phyloP scores from a whole-genome alignment of 73 alveolate species.

The Durusdinium trenchii region DNA sequence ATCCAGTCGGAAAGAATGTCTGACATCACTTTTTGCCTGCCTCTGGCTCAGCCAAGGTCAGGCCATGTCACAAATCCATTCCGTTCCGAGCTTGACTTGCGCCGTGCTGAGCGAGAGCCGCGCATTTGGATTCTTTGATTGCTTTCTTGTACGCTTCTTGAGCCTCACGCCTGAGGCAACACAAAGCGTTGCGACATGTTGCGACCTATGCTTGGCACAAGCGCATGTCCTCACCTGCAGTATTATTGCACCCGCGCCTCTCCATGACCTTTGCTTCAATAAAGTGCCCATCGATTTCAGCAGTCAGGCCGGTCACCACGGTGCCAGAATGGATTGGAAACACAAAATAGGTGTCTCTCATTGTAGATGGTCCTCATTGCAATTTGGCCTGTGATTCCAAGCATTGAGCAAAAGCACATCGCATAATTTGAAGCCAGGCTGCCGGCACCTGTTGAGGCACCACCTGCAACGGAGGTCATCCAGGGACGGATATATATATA shows the following conservation, averaged over 20 bases:
- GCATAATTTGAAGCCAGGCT: too few relatives aligned
- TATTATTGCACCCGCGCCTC: not conserved
- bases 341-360: slow-evolving; percentile 25
- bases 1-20: not conserved
- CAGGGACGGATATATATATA: too few relatives aligned
- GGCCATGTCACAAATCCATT: slow-evolving; percentile 8
- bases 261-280: slow-evolving; percentile 21
- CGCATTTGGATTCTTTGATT: slow-evolving; percentile 18
- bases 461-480: too few relatives aligned
- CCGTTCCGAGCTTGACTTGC: not conserved
- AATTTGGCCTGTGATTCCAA: too few relatives aligned
- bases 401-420: too few relatives aligned
- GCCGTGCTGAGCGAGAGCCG: slow-evolving; percentile 36
- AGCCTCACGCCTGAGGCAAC: not conserved
- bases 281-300: slow-evolving; percentile 4
- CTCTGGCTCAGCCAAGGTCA: not conserved
- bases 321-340: slow-evolving; percentile 28
- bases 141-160: not conserved
- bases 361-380: not conserved
- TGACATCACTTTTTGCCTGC: not conserved
- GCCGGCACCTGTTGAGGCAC: too few relatives aligned
- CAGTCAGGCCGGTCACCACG: slow-evolving; percentile 35
- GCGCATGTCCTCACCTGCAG: not conserved
- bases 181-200: not conserved
- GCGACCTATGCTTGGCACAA: not conserved